Evolutionary conservation across 345 rosid genomes (phyloP).

Genomic region (Hibiscus mutabilis): DNA sequence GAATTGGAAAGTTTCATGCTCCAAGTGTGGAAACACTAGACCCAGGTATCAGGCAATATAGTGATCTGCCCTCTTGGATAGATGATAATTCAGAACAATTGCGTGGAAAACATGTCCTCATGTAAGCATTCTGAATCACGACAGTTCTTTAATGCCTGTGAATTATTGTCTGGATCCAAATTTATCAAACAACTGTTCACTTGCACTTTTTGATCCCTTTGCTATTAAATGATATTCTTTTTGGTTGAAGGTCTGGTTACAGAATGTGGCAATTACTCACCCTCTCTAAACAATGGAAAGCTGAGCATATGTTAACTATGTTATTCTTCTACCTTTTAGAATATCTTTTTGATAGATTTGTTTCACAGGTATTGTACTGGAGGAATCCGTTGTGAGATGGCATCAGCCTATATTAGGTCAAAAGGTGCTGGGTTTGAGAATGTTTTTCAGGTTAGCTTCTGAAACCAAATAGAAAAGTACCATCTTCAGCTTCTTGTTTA

Average conservation of each 20-base stretch:
- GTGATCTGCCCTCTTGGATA: slow-evolving; percentile 86
- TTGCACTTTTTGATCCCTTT: neutral
- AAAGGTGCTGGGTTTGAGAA: slow-evolving; percentile 89
- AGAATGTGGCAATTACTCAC: neutral
- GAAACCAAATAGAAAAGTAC: slow-evolving; percentile 5
- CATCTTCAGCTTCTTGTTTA: neutral
- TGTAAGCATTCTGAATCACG: slow-evolving; percentile 39
- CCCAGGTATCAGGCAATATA: slow-evolving; percentile 84
- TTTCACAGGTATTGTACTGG: slow-evolving; percentile 86
- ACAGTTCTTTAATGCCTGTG: neutral
- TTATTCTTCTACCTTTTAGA: slow-evolving; percentile 1
- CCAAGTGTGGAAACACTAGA: slow-evolving; percentile 71
- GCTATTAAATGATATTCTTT: neutral
- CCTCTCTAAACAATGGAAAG: neutral
- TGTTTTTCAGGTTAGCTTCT: slow-evolving; percentile 64
- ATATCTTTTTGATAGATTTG: neutral
- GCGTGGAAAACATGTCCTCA: slow-evolving; percentile 68
- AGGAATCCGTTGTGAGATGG: slow-evolving; percentile 98
- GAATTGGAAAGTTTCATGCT: slow-evolving; percentile 72
- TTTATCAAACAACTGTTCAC: neutral
- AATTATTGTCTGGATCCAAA: neutral
- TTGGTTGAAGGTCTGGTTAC: neutral
- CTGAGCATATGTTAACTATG: neutral
- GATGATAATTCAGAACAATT: slow-evolving; percentile 60
- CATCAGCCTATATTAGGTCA: slow-evolving; percentile 82